Conservation (phyloP, 2,329 filamentous ascomycete species). For the Didymella segeticola region DNA sequence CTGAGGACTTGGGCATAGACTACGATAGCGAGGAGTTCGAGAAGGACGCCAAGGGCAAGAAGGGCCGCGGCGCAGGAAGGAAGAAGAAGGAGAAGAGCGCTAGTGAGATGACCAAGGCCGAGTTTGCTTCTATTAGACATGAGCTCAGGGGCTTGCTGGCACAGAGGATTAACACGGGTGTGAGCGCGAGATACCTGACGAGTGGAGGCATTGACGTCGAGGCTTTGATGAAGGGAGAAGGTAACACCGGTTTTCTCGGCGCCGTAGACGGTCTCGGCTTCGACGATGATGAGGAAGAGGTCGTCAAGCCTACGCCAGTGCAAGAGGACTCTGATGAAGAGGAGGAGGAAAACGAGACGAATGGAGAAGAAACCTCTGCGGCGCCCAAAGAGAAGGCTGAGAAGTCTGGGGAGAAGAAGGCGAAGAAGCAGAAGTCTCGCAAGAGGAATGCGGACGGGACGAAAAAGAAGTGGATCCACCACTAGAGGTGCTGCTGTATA, state of each 20-base stretch:
- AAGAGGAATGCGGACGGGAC: slow-evolving; percentile 13
- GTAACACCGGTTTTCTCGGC: slow-evolving; percentile 72
- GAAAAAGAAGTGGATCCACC: slow-evolving; percentile 20
- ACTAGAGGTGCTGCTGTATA: background rate
- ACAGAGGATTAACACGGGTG: slow-evolving; percentile 81
- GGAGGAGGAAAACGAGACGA: slow-evolving; percentile 22
- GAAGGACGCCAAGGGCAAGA: slow-evolving; percentile 62
- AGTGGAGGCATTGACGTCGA: slow-evolving; percentile 84
- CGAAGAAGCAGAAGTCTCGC: slow-evolving; percentile 6
- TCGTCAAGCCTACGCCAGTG: slow-evolving; percentile 22
- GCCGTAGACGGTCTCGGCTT: slow-evolving; percentile 56
- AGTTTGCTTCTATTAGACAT: slow-evolving; percentile 72
- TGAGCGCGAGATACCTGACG: slow-evolving; percentile 85
- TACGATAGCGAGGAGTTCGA: slow-evolving; percentile 89
- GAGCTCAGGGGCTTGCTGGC: slow-evolving; percentile 75
- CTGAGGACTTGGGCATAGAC: slow-evolving; percentile 91
- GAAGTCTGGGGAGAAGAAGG: background rate
- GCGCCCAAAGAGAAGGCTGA: background rate
- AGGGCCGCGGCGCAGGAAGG: slow-evolving; percentile 70
- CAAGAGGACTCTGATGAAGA: slow-evolving; percentile 29
- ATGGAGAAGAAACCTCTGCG: background rate
- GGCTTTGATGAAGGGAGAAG: slow-evolving; percentile 66
- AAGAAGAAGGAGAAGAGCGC: slow-evolving; percentile 78
- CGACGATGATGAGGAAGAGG: slow-evolving; percentile 29
- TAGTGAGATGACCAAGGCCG: slow-evolving; percentile 71